These are phyloP conservation scores for Rhodotorula paludigena DNA, from an alignment of 768 basidiomycete genomes.

Conservation along the genomic window DNA sequence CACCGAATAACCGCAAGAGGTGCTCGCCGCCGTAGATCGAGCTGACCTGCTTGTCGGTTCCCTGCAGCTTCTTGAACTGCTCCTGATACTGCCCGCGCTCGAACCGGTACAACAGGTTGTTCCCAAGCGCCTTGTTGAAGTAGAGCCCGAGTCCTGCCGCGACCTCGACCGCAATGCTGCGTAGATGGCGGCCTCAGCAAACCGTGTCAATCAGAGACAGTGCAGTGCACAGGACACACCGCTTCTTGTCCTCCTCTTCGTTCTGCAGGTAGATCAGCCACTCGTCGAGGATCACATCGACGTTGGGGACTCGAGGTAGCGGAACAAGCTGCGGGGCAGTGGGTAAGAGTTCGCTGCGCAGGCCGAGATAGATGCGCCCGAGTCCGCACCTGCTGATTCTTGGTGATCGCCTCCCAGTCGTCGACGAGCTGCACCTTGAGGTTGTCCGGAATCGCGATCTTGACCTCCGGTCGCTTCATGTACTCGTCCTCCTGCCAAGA, in stretches of 20 bases:
- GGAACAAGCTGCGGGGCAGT: conserved; percentile 63
- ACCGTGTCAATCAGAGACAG: not conserved
- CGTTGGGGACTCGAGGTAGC: conserved; percentile 72
- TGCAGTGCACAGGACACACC: conserved; percentile 1
- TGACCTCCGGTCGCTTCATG: conserved; percentile 77
- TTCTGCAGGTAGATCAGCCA: conserved; percentile 62
- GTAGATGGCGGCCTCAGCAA: not conserved
- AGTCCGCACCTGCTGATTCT: conserved; percentile 71
- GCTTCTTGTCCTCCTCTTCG: conserved; percentile 33
- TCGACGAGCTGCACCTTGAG: conserved; percentile 86
- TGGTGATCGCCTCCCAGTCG: conserved; percentile 96
- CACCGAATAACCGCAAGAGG: conserved; percentile 82
- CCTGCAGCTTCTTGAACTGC: conserved; percentile 63
- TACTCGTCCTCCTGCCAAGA: conserved; percentile 61
- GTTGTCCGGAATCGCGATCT: conserved; percentile 79
- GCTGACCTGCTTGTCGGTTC: conserved; percentile 83
- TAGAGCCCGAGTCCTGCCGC: conserved; percentile 79
- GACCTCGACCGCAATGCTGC: conserved; percentile 65
- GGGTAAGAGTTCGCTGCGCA: not conserved
- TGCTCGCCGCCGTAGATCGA: conserved; percentile 91
- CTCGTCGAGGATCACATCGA: conserved; percentile 67
- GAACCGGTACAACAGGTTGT: conserved; percentile 86
- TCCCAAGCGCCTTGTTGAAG: conserved; percentile 80
- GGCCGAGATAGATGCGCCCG: not conserved
- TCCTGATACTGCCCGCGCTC: conserved; percentile 89